Conservation (phyloP, 1,284 basidiomycete genomes). For the Cerioporus squamosus region DNA sequence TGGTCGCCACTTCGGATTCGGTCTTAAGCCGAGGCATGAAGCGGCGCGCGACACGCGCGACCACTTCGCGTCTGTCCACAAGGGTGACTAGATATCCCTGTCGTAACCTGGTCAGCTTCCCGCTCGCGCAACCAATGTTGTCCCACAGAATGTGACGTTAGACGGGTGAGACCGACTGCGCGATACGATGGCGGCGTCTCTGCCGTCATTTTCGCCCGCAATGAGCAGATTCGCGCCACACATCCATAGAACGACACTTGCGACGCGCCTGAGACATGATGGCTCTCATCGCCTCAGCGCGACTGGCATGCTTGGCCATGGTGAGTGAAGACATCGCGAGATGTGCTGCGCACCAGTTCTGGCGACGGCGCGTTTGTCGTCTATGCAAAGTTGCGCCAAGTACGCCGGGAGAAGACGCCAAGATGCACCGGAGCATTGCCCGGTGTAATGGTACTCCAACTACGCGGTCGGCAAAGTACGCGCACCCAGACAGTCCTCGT, state of each 20-base stretch:
- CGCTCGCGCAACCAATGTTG: neutral
- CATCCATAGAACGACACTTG: neutral
- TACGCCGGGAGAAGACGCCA: neutral
- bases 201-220: too few relatives aligned
- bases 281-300: too few relatives aligned
- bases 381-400: neutral
- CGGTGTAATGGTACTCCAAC: neutral
- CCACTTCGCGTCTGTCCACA: slow-evolving; percentile 60
- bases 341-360: neutral
- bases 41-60: slow-evolving; percentile 77
- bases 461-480: slow-evolving; percentile 3
- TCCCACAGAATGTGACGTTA: too few relatives aligned
- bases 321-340: too few relatives aligned
- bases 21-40: slow-evolving; percentile 85
- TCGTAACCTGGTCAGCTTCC: slow-evolving; percentile 10
- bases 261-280: too few relatives aligned
- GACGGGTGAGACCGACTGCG: too few relatives aligned
- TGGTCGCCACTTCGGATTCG: slow-evolving; percentile 81
- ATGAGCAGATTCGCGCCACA: neutral
- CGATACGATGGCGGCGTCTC: too few relatives aligned
- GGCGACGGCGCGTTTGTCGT: neutral
- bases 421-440: slow-evolving; percentile 1
- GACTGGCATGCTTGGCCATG: too few relatives aligned
- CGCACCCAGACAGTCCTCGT: neutral
- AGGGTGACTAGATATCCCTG: slow-evolving; percentile 79